phyloP scores from a whole-genome alignment of 2,329 filamentous ascomycete species.

The Claviceps sp. region DNA sequence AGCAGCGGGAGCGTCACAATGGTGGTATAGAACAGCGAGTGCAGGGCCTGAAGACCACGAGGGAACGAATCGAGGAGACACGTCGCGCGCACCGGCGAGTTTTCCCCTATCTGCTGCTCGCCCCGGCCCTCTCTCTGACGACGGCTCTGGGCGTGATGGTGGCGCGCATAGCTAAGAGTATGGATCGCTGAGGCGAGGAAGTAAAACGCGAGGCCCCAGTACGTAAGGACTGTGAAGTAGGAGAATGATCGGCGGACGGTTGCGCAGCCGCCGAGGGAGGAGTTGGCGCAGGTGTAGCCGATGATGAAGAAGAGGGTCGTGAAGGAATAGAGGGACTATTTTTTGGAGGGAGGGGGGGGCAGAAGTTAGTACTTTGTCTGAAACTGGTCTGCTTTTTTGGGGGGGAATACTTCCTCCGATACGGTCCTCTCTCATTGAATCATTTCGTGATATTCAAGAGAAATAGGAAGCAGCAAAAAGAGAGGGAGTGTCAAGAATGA shows the following conservation, averaged over 20 bases:
- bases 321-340: constrained; percentile 53
- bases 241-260: constrained; percentile 49
- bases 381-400: neutral
- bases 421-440: neutral
- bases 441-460: neutral
- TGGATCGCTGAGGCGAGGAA: constrained; percentile 54
- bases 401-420: neutral
- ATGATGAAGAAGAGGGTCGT: constrained; percentile 55
- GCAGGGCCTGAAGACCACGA: constrained; percentile 48
- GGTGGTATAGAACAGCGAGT: constrained; percentile 50
- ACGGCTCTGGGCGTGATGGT: too few relatives aligned
- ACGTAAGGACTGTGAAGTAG: constrained; percentile 72
- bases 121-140: too few relatives aligned
- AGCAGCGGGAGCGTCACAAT: constrained; percentile 52
- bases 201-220: constrained; percentile 76
- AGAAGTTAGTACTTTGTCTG: neutral
- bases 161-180: constrained; percentile 30
- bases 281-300: constrained; percentile 47
- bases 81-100: constrained; percentile 15
- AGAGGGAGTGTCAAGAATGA: neutral
- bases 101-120: constrained; percentile 13
- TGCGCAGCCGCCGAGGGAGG: constrained; percentile 26
- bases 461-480: neutral
- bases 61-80: constrained; percentile 47
- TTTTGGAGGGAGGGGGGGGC: neutral